Percentiles rank a stretch among this genome's conserved stretches.
phyloP scores from a whole-genome alignment of 805 yeast genomes.

The Kregervanrija fluxuum region DNA sequence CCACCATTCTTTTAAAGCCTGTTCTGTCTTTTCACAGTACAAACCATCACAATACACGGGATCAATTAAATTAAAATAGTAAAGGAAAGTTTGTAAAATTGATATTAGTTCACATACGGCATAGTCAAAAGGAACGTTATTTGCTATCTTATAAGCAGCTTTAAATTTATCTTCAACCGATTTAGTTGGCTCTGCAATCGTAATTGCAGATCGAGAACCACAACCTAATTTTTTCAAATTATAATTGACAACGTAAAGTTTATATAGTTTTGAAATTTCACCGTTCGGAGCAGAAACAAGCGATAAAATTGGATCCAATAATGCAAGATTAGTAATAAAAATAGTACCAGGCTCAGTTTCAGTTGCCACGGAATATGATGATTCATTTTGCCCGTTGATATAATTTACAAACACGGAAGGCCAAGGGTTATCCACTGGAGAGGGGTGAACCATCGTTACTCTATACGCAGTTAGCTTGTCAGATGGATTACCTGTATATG shows the following conservation, averaged over 20 bases:
- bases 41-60: slow-evolving; percentile 76
- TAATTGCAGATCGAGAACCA: slow-evolving; percentile 75
- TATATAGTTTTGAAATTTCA: slow-evolving; percentile 36
- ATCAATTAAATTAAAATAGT: slow-evolving; percentile 68
- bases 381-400: slow-evolving; percentile 56
- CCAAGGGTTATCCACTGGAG: slow-evolving; percentile 27
- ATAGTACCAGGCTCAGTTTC: slow-evolving; percentile 51
- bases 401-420: slow-evolving; percentile 48
- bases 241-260: slow-evolving; percentile 62
- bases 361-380: slow-evolving; percentile 60
- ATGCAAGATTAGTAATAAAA: slow-evolving; percentile 77
- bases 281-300: slow-evolving; percentile 66
- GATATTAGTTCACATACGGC: slow-evolving; percentile 72
- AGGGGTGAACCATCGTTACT: slow-evolving; percentile 31
- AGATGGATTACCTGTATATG: slow-evolving; percentile 78
- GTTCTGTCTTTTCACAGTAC: slow-evolving; percentile 68
- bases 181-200: slow-evolving; percentile 64
- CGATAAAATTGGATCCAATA: slow-evolving; percentile 60
- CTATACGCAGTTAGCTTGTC: slow-evolving; percentile 54
- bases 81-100: slow-evolving; percentile 66
- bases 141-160: slow-evolving; percentile 57
- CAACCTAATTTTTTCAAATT: slow-evolving; percentile 73
- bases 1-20: slow-evolving; percentile 81
- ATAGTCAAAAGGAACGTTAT: slow-evolving; percentile 47
- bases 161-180: slow-evolving; percentile 78